Evolutionary conservation across 2,329 filamentous ascomycete genomes (phyloP), one percentile per base, ranked within the genome.

Genomic region (Fonsecaea pedrosoi): DNA sequence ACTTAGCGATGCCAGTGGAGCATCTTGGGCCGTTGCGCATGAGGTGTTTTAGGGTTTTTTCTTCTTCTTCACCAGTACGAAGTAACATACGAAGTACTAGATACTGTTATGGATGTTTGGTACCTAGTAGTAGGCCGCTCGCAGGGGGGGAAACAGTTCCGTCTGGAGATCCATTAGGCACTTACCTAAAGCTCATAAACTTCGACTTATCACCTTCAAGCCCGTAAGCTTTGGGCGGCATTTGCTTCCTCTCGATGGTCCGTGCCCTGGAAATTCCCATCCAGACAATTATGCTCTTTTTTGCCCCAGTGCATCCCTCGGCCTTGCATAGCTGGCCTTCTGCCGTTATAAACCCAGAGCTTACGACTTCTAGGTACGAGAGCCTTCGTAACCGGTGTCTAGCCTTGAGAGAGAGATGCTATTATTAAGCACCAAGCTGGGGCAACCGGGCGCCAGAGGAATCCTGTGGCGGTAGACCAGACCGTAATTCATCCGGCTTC

Each of bases 21-120:
- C 45, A 50, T 21, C 45, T 50, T 50, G 45, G 45, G 45, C 45
- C 45, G 45, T 50, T 25, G 45, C 45, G 45, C 45, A 50, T 50
- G 45, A 50, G 42, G 45, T 50, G 18, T 25, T 3, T 21, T 50
- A 50, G 45, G 18, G 21, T 25, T 50, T 50, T 48, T 25, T 25
- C 2, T 25, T 25, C 25, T 2, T 50, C 8, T 4, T 50, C 18
- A 50, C 18, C 40, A 12, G 37, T 12, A 12, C 25, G 25, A 25
- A 25, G 25, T 25, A 37, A 12, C 35, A 7, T 37, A 12, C 13
- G 15, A 40, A 18, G n/a, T 8, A 45, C 18, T 45, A 45, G 15
- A 21, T 10, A 25, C 25, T 25, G 25, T 25, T 0, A 25, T 25
- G 25, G 25, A 25, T 25, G 25, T 50, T 3, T 18, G 12, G 45